A percentile compares a stretch with the other conserved stretches of the same genome.
Conservation (phyloP, 805 yeast genomes). For the Metschnikowia vanudenii region DNA sequence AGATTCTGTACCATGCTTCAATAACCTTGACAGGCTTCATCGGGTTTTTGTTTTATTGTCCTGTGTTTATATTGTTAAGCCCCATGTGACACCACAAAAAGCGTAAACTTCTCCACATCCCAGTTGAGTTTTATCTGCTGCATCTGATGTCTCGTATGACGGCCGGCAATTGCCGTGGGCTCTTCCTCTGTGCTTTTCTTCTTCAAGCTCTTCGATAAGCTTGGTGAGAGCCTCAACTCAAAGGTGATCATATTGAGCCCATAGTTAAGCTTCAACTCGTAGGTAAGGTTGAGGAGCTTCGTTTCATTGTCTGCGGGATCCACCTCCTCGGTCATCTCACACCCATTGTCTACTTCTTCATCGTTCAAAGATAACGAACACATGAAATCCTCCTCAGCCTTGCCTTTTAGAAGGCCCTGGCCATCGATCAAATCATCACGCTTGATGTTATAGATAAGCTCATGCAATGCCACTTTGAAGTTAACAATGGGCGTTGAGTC, state of each 20-base stretch:
- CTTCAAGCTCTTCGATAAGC: slow-evolving; percentile 36
- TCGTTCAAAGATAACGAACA: slow-evolving; percentile 43
- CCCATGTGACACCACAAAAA: slow-evolving; percentile 29
- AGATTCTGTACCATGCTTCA: too few relatives aligned
- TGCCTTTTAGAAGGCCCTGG: slow-evolving; percentile 29
- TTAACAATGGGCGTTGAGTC: slow-evolving; percentile 44
- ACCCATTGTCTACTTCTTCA: slow-evolving; percentile 44
- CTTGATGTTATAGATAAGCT: slow-evolving; percentile 30
- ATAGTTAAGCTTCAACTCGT: slow-evolving; percentile 45
- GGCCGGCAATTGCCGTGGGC: slow-evolving; percentile 29
- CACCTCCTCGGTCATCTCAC: slow-evolving; percentile 39
- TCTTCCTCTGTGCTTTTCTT: slow-evolving; percentile 29
- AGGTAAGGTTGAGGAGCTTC: slow-evolving; percentile 21
- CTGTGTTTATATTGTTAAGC: slow-evolving; percentile 2
- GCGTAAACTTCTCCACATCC: slow-evolving; percentile 43
- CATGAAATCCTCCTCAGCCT: slow-evolving; percentile 38
- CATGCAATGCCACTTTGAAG: slow-evolving; percentile 43
- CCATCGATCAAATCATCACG: slow-evolving; percentile 34
- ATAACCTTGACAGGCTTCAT: too few relatives aligned
- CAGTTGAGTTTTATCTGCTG: slow-evolving; percentile 45
- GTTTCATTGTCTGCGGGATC: slow-evolving; percentile 17
- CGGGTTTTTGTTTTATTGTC: background rate
- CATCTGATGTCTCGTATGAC: slow-evolving; percentile 46
- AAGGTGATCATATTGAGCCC: slow-evolving; percentile 49
- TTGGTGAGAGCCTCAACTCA: slow-evolving; percentile 41